Conservation (phyloP, 2,329 filamentous ascomycete genomes). For the Hortaea werneckii region DNA sequence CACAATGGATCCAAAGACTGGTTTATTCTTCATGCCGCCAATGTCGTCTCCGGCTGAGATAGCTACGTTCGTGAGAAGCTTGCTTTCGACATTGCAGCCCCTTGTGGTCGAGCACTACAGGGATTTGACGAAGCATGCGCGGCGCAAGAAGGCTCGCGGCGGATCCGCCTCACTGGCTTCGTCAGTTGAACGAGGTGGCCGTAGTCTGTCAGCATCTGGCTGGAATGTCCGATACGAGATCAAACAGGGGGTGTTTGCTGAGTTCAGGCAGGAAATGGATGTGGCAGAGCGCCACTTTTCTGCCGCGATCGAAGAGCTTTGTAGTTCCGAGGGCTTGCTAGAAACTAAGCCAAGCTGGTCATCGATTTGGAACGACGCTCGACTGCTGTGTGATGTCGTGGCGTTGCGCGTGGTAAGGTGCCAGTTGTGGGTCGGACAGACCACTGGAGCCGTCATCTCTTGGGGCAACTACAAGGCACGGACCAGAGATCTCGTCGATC, state of each 20-base stretch:
- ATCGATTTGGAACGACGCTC: conserved; percentile 82
- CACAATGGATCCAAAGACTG: conserved; percentile 68
- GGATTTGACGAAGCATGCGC: conserved; percentile 82
- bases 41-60: conserved; percentile 62
- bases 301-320: conserved; percentile 71
- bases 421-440: conserved; percentile 67
- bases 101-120: conserved; percentile 81
- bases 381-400: conserved; percentile 72
- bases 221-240: conserved; percentile 95
- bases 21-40: conserved; percentile 70
- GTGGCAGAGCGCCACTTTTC: conserved; percentile 76
- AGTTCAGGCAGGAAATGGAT: conserved; percentile 90
- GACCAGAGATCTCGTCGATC: conserved; percentile 67
- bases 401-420: conserved; percentile 74
- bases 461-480: conserved; percentile 71
- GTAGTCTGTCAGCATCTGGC: conserved; percentile 71
- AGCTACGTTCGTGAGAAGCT: conserved; percentile 59
- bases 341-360: conserved; percentile 86
- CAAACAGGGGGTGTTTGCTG: conserved; percentile 81
- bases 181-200: conserved; percentile 68
- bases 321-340: conserved; percentile 66
- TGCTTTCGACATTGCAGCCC: conserved; percentile 63
- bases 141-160: conserved; percentile 76
- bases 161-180: conserved; percentile 71
- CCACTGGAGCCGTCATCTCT: conserved; percentile 66